These are phyloP conservation scores for Phytophthora meadii DNA, from an alignment of 352 stramenopile genomes.

Conservation along the genomic window DNA sequence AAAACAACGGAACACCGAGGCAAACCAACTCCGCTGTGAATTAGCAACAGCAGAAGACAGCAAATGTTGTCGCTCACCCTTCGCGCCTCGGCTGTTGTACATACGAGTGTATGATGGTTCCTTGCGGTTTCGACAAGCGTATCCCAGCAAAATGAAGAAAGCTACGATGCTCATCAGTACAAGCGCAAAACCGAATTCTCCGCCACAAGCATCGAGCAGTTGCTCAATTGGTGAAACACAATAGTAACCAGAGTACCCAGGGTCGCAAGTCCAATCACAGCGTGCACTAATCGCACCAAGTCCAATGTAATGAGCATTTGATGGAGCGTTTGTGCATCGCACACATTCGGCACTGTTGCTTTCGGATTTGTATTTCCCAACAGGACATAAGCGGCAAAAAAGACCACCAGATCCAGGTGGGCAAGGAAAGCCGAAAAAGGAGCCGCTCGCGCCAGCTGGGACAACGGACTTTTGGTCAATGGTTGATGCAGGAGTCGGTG, in stretches of 20 bases:
- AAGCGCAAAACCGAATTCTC: constrained; percentile 74
- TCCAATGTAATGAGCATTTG: constrained; percentile 73
- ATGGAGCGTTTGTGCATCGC: constrained; percentile 63
- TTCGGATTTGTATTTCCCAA: constrained; percentile 79
- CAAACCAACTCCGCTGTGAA: constrained; percentile 62
- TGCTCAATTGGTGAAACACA: constrained; percentile 83
- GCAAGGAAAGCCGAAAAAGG: constrained; percentile 85
- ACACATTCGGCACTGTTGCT: constrained; percentile 82
- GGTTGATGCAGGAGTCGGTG: constrained; percentile 24
- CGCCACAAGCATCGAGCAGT: constrained; percentile 76
- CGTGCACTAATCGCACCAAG: constrained; percentile 50
- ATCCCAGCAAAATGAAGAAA: constrained; percentile 80
- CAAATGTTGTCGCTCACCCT: constrained; percentile 72
- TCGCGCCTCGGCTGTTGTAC: constrained; percentile 53
- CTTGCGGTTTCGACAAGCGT: constrained; percentile 73
- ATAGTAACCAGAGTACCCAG: constrained; percentile 74
- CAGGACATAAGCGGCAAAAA: constrained; percentile 67
- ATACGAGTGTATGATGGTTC: constrained; percentile 65
- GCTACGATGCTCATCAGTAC: constrained; percentile 71
- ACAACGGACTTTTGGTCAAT: constrained; percentile 33
- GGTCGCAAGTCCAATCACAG: constrained; percentile 80
- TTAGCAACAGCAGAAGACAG: constrained; percentile 64
- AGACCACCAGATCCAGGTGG: constrained; percentile 74
- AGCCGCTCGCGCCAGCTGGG: constrained; percentile 53
- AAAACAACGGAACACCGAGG: constrained; percentile 66